Base-by-base conservation (phyloP, 257 asterid genomes). In the Cinchona pubescens region DNA sequence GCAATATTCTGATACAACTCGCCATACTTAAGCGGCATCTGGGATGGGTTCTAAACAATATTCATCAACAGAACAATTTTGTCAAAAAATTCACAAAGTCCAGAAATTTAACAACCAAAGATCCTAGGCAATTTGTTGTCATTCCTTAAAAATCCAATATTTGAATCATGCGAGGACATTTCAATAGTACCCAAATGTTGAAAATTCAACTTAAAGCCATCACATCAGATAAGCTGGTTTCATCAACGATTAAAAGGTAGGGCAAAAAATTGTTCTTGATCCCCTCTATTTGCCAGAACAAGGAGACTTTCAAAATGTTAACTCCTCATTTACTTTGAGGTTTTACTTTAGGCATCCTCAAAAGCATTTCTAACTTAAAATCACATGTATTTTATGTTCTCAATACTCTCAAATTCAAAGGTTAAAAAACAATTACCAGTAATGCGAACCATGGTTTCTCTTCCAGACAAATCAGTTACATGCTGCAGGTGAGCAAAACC, bases 361-460 rank as follows among this genome's bases (percentile, higher is more conserved):
- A 42, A 8, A 60, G 15, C 12, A 12, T 30, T 29, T 30, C 7
- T 61, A 61, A 5, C 19, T 32, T 1, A 2, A 8, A 13, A 5
- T 49, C 7, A 35, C 67, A 2, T 13, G n/a, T 5, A 29, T 49
- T 49, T 48, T 49, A 49, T n/a, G 32, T 32, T 7, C 42, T 30
- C 42, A 5, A 30, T 32, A 30, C 63, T 15, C 40, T 62, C 37
- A 21, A 61, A 15, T 15, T 30, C 25, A 61, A 15, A 61, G 25
- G 15, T 61, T 2, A 61, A 4, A 19, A 30, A 61, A 61, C 67
- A 61, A 8, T 60, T 83, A 93, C 98, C 98, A 65, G 98, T 93
- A 71, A 93, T 91, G 32, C 97, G 92, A 67, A 91, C 97, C 92
- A 93, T 79, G 53, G 98, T 93, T 83, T 93, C 98, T 63, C 98